A percentile compares a stretch with the other conserved stretches of the same genome.
These are phyloP conservation scores for Lantana camara DNA, from an alignment of 257 asterid species.

Conservation along the genomic window DNA sequence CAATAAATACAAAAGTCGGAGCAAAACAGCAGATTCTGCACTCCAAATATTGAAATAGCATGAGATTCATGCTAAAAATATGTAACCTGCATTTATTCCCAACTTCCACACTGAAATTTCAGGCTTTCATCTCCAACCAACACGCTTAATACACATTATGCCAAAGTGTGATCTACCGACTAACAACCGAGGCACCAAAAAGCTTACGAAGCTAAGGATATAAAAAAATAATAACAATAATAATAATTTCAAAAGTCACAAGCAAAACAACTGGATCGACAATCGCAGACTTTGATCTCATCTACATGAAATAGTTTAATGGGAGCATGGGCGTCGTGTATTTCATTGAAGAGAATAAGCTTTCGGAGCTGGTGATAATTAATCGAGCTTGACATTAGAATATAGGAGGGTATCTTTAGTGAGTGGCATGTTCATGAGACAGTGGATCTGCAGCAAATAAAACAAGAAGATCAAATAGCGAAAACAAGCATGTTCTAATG, in stretches of 20 bases:
- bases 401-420: conserved; percentile 96
- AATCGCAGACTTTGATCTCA: conserved; percentile 28
- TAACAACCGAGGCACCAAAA: conserved; percentile 24
- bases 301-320: conserved; percentile 27
- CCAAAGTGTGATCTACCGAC: conserved; percentile 32
- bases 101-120: conserved; percentile 18
- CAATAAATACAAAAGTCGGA: background rate
- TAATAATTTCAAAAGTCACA: conserved; percentile 20
- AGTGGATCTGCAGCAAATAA: conserved; percentile 63
- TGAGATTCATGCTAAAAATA: conserved; percentile 26
- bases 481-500: background rate
- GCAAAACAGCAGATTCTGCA: background rate
- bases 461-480: conserved; percentile 15
- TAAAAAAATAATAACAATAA: conserved; percentile 22
- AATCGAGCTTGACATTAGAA: conserved; percentile 92
- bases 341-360: conserved; percentile 26
- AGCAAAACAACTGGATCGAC: conserved; percentile 23
- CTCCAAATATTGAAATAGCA: conserved; percentile 12
- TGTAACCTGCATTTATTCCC: background rate
- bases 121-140: conserved; percentile 21
- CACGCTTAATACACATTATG: conserved; percentile 3
- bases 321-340: conserved; percentile 28
- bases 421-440: conserved; percentile 78
- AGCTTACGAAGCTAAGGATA: conserved; percentile 16
- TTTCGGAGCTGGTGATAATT: conserved; percentile 13